Base-by-base conservation (phyloP, 495 filamentous ascomycete genomes). In the Mycothermus thermophilus region DNA sequence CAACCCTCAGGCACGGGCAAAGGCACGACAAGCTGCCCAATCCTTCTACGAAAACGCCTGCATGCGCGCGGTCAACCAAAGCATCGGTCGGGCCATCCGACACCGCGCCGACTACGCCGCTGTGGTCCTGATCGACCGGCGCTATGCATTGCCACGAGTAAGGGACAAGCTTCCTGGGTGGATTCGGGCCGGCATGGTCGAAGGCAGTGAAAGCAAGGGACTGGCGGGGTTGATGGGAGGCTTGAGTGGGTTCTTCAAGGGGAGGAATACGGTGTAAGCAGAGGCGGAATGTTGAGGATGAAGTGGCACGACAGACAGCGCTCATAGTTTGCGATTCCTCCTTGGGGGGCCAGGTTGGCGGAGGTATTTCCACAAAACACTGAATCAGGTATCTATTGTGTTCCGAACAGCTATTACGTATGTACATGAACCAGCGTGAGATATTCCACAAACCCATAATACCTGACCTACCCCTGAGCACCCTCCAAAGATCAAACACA, bases 61-160 rank as follows among this genome's bases (percentile, higher is more conserved):
- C 57, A 93, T 97, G 84, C 68, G 90, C 27, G 84, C 88, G 10
- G 92, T 97, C 26, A 97, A 97, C 54, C 90, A 97, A 63, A 85
- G 81, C 47, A 83, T 97, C 43, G 90, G 90, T 3, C 67, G 90
- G 40, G 90, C 87, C 1, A 94, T 97, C 42, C 64, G 90, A 23
- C 90, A 97, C 57, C 71, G 68, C 10, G 69, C 70, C 24, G 90
- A 97, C 46, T 95, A 92, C 58, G 92, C 92, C 1, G 75, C 79
- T 12, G 95, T 97, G 32, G 56, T 93, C 24, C 67, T 97, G 45
- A 60, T 93, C 19, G 90, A 97, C 45, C 64, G 67, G 42, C 63
- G 90, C 34, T 97, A 87, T 59, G 66, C 62, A 18, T 69, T 58
- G 19, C 59, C 74, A 10, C 64, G 77, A 30, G 82, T 94, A 35